Conservation (phyloP, 2,329 filamentous ascomycete genomes). For the Rhytidhysteron rufulum region DNA sequence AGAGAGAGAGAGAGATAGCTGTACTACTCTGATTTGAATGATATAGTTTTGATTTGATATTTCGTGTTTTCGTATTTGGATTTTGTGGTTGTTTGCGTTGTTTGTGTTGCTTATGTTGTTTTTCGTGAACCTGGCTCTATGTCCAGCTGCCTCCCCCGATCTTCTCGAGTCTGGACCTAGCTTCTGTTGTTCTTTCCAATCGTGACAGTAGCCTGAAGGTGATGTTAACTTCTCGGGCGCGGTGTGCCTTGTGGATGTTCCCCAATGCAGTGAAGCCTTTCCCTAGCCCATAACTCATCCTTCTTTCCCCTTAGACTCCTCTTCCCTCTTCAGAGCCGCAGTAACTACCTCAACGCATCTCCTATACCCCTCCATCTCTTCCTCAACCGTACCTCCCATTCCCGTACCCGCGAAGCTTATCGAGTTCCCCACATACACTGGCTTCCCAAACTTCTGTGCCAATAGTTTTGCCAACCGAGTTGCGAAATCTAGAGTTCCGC, state of each 20-base stretch:
- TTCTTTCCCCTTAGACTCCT: neutral
- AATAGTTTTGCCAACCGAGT: slow-evolving; percentile 79
- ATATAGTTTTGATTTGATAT: neutral
- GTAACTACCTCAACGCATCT: slow-evolving; percentile 68
- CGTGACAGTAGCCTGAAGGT: neutral
- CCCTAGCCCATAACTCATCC: neutral
- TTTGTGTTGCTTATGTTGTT: too few species aligned
- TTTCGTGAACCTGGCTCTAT: neutral
- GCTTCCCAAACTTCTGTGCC: slow-evolving; percentile 66
- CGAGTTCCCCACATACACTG: slow-evolving; percentile 89
- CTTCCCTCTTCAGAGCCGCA: slow-evolving; percentile 42
- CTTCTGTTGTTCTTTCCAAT: neutral
- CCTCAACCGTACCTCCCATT: slow-evolving; percentile 78
- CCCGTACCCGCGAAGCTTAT: slow-evolving; percentile 71
- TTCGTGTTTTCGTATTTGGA: neutral
- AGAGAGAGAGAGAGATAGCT: neutral
- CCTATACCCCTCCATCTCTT: slow-evolving; percentile 88
- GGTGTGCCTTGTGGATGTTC: neutral
- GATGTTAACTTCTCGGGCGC: neutral
- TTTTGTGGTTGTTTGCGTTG: neutral
- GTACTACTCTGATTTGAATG: too few species aligned
- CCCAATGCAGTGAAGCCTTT: neutral
- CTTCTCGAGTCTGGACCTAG: too few species aligned
- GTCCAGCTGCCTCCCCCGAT: neutral
- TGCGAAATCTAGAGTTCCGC: slow-evolving; percentile 80